Evolutionary conservation across 192 early-diverging fungal genomes (phyloP).

Genomic region (Backusella westeae): DNA sequence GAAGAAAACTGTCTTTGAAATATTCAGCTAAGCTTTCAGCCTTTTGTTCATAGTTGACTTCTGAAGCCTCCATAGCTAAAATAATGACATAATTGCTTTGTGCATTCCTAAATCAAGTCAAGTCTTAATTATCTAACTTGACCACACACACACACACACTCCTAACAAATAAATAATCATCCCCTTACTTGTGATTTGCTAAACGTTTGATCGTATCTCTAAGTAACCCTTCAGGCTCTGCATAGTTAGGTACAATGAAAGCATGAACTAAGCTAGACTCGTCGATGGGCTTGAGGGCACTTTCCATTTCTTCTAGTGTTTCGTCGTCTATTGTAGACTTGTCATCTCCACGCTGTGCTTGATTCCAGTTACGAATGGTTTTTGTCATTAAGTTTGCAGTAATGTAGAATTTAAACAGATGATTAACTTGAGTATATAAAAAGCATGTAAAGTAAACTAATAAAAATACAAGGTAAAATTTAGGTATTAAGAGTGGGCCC

Average conservation of each 20-base stretch:
- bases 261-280: slow-evolving; percentile 53
- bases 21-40: slow-evolving; percentile 51
- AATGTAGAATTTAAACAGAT: slow-evolving; percentile 47
- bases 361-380: slow-evolving; percentile 42
- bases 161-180: slow-evolving; percentile 19
- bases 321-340: slow-evolving; percentile 7
- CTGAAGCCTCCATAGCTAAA: slow-evolving; percentile 75
- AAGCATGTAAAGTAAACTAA: slow-evolving; percentile 43
- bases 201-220: slow-evolving; percentile 70
- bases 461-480: slow-evolving; percentile 43
- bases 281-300: slow-evolving; percentile 14
- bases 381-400: slow-evolving; percentile 41
- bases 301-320: slow-evolving; percentile 12
- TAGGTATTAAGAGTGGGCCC: slow-evolving; percentile 46
- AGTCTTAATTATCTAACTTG: background rate
- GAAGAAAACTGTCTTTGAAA: slow-evolving; percentile 61
- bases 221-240: slow-evolving; percentile 64
- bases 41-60: slow-evolving; percentile 53
- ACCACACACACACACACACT: slow-evolving; percentile 2
- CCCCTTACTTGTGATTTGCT: slow-evolving; percentile 58
- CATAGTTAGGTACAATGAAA: slow-evolving; percentile 73
- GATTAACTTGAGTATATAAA: slow-evolving; percentile 44
- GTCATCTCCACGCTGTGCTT: slow-evolving; percentile 14
- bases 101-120: slow-evolving; percentile 36
- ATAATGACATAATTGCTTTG: slow-evolving; percentile 56